Conservation (phyloP, 1,139 yeast genomes). For the Hyphopichia khmerensis region DNA sequence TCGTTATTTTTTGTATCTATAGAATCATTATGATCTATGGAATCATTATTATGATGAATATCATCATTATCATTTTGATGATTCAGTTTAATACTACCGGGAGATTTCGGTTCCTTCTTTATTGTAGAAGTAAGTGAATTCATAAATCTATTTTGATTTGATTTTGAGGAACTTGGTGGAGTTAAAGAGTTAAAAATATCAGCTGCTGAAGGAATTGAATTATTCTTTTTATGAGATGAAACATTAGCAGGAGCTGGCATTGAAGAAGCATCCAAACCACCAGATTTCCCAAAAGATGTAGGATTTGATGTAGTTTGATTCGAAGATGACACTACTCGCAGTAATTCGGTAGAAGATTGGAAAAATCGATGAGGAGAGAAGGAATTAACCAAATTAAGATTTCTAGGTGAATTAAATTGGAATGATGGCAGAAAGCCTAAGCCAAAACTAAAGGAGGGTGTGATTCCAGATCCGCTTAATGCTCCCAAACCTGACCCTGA, state of each 20-base stretch:
- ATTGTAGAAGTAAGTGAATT: constrained; percentile 19
- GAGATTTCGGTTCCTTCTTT: constrained; percentile 4
- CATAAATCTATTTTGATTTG: constrained; percentile 16
- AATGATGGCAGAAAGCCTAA: constrained; percentile 47
- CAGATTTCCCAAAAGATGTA: background rate
- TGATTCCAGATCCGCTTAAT: constrained; percentile 12
- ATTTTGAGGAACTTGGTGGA: constrained; percentile 20
- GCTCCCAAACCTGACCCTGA: background rate
- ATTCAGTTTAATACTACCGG: background rate
- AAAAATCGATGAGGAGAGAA: constrained; percentile 41
- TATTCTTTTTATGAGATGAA: background rate
- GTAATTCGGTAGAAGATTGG: constrained; percentile 22
- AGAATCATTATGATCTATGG: constrained; percentile 5
- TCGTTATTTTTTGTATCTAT: constrained; percentile 10
- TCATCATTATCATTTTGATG: constrained; percentile 1
- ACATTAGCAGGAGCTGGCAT: background rate
- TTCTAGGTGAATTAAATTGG: constrained; percentile 38
- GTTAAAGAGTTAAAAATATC: constrained; percentile 15
- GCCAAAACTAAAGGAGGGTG: constrained; percentile 44
- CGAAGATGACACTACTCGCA: constrained; percentile 9
- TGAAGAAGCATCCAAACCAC: background rate
- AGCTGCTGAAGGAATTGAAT: constrained; percentile 1
- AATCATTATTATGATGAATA: constrained; percentile 6
- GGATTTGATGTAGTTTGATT: background rate
- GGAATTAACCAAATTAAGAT: constrained; percentile 17